Evolutionary conservation across 2,329 filamentous ascomycete genomes (phyloP).

Genomic region (Blastomyces parvus): DNA sequence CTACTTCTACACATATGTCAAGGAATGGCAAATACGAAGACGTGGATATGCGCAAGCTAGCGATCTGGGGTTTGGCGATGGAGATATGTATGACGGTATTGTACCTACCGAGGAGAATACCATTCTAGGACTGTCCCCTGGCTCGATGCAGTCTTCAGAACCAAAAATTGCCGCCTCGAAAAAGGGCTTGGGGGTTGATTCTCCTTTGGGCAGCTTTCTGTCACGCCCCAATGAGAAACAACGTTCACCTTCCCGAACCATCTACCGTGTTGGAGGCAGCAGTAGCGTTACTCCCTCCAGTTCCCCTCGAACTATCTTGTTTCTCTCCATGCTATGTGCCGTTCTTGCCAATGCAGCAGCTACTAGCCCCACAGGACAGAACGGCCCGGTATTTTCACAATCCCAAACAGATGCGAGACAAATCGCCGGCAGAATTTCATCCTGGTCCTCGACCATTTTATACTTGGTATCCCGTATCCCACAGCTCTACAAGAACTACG

Average conservation of each 20-base stretch:
- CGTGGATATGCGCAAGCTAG: conserved; percentile 20
- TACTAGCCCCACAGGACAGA: conserved; percentile 20
- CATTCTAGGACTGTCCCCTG: conserved; percentile 15
- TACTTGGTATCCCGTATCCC: conserved; percentile 54
- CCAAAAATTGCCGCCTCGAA: conserved; percentile 23
- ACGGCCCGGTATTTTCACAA: conserved; percentile 11
- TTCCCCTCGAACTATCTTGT: conserved; percentile 37
- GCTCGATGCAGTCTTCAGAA: conserved; percentile 20
- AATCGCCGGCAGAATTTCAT: conserved; percentile 43
- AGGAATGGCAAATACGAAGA: conserved; percentile 38
- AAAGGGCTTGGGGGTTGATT: conserved; percentile 19
- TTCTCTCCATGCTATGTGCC: conserved; percentile 38
- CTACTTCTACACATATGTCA: conserved; percentile 54
- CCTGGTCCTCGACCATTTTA: conserved; percentile 48
- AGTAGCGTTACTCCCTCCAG: conserved; percentile 23
- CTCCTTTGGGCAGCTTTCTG: conserved; percentile 18
- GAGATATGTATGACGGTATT: conserved; percentile 30
- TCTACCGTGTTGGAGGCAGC: conserved; percentile 21
- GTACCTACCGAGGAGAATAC: conserved; percentile 28
- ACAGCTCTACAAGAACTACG: conserved; percentile 57
- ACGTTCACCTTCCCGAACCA: conserved; percentile 22
- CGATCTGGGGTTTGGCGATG: conserved; percentile 22
- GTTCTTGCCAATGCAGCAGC: conserved; percentile 36
- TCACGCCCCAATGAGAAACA: conserved; percentile 31
- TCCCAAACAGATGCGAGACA: conserved; percentile 30